A percentile compares a stretch with the other conserved stretches of the same genome.
These are phyloP conservation scores for Rhodosporidiobolus sp. DNA, from an alignment of 768 basidiomycete genomes.

Conservation along the genomic window DNA sequence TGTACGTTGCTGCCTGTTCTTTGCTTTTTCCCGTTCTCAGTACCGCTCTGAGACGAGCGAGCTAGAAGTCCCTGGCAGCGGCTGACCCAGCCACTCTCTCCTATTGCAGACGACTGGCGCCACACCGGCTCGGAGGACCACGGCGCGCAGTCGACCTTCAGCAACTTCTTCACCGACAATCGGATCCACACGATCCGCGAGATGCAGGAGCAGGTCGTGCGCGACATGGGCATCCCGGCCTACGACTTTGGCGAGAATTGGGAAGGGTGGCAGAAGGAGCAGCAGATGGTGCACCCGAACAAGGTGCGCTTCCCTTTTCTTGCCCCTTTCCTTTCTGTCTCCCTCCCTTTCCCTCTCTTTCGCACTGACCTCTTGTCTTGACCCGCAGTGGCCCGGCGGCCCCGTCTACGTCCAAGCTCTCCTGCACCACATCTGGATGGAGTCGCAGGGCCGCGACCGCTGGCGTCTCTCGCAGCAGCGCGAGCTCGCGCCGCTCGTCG, in stretches of 20 bases:
- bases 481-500: slow-evolving; percentile 14
- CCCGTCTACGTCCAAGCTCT: slow-evolving; percentile 36
- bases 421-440: slow-evolving; percentile 42
- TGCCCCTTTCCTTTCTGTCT: neutral
- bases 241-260: slow-evolving; percentile 42
- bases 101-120: slow-evolving; percentile 36
- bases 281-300: slow-evolving; percentile 40
- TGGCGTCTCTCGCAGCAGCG: slow-evolving; percentile 17
- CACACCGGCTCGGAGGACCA: slow-evolving; percentile 22
- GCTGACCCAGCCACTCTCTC: neutral
- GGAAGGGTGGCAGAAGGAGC: slow-evolving; percentile 42
- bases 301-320: slow-evolving; percentile 13
- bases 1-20: slow-evolving; percentile 20
- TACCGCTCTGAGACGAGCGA: neutral
- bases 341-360: too few species aligned
- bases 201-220: slow-evolving; percentile 42
- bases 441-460: slow-evolving; percentile 29
- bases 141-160: slow-evolving; percentile 25
- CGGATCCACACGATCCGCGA: slow-evolving; percentile 41
- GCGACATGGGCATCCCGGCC: slow-evolving; percentile 35
- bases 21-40: neutral
- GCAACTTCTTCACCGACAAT: slow-evolving; percentile 44
- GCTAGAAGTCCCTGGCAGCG: neutral
- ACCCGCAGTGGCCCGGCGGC: slow-evolving; percentile 35
- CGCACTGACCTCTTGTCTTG: neutral